Evolutionary conservation across 306 rosid species (phyloP), one percentile per base, ranked within the genome.

Genomic region (Medicago lupulina): DNA sequence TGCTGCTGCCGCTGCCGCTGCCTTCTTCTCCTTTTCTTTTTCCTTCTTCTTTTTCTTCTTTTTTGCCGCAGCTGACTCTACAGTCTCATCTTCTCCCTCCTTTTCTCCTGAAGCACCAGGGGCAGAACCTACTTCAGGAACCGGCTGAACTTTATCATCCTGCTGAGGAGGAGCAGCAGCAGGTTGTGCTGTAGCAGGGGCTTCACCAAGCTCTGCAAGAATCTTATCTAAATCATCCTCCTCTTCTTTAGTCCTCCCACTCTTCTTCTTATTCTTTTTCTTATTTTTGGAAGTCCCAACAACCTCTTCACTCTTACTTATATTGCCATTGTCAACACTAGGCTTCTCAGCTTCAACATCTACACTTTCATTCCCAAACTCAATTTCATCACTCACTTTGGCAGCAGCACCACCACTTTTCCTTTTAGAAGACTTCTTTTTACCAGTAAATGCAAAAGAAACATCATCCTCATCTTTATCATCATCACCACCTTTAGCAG

Each of bases 41-140:
- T 95, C 90, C 81, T 92, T 89, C 77, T 92, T 95, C 90, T 96
- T 96, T 74, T 92, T 96, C 87, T 90, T 96, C 92, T 96, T 96
- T 91, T 91, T 95, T 16, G 90, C 92, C 4, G 99, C 99, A 80
- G 96, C 99, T 40, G 99, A 83, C 79, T 95, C 98, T 61, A 82
- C 84, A 15, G 62, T 88, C 72, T 92, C 97, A 14, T 88, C 98
- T 84, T 92, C 98, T 34, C 84, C 96, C 72, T 85, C 97, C 79
- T 92, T 95, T 67, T 82, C 96, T 51, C 74, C 91, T 0, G 71
- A 74, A 25, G 76, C 91, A 70, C 79, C 87, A 55, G 74, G 77
- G 15, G 74, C 77, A 75, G 85, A 77, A 77, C 43, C 82, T 1
- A 31, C 63, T 85, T 86, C 97, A 17, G 86, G 83, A 82, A 82